These are phyloP conservation scores for Exophiala spinifera DNA, from an alignment of 2,329 filamentous ascomycete genomes.

Conservation along the genomic window DNA sequence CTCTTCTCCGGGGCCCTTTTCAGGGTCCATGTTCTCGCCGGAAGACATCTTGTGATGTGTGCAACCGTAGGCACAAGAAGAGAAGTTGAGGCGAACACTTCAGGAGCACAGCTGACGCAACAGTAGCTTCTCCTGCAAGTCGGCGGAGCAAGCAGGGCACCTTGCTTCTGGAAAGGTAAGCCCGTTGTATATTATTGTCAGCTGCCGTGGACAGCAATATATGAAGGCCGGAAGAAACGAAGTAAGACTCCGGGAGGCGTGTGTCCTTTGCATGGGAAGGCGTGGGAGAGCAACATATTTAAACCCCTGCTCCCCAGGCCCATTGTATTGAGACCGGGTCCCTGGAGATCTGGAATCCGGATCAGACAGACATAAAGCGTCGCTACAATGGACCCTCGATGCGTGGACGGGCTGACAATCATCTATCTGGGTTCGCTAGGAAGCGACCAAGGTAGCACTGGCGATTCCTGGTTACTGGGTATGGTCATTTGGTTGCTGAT, in stretches of 20 bases:
- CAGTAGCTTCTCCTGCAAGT: too few species aligned
- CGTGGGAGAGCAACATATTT: background rate
- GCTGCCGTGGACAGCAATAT: background rate
- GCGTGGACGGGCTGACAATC: background rate
- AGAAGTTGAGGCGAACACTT: background rate
- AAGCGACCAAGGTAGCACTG: background rate
- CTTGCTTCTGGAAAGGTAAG: too few species aligned
- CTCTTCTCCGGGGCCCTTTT: conserved; percentile 18
- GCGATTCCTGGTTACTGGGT: background rate
- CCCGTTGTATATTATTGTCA: background rate
- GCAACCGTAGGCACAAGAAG: background rate
- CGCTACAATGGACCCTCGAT: background rate
- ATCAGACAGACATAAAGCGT: background rate
- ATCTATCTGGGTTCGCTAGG: background rate
- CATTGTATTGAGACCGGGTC: background rate
- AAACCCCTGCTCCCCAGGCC: background rate
- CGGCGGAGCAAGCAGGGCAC: too few species aligned
- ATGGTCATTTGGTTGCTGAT: conserved; percentile 1
- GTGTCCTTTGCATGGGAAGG: background rate
- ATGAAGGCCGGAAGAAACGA: background rate
- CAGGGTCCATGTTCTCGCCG: conserved; percentile 14
- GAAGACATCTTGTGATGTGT: conserved; percentile 7
- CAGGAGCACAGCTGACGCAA: too few species aligned
- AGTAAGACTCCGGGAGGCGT: background rate
- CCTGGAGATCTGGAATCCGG: background rate